Evolutionary conservation across 176 grass and related monocot genomes (phyloP), one percentile per base, ranked within the genome.

Genomic region (Leersia perrieri): DNA sequence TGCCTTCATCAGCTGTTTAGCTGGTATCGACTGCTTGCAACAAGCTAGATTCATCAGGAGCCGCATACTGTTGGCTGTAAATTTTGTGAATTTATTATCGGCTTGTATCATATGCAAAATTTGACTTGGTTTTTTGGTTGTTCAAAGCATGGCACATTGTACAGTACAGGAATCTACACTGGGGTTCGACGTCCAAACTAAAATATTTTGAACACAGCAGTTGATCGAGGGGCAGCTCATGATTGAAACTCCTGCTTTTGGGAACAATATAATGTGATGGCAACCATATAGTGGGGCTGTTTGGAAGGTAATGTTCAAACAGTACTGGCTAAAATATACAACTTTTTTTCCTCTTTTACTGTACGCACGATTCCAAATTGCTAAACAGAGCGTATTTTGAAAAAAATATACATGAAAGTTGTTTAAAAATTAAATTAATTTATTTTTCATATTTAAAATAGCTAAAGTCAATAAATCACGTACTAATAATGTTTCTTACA

Each of bases 161-260:
- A 38, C 31, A n/a, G n/a, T n/a, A n/a, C 15, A 38, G 31, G 32
- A 75, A 57, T 58, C 10, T 60, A 25, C 13, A 25, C 47, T 2
- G 29, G 20, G 9, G 18, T 33, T 53, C 18, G 29, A 10, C 44
- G 30, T 7, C 9, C 44, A 26, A 30, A 30, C 47, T 32, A 79
- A 83, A 63, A 78, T 42, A 81, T 74, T 35, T 49, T 15, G 20
- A 61, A 61, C 45, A 72, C 38, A 77, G 51, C 44, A 61, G 22
- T 61, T 64, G 55, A 30, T 53, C 49, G n/a, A 53, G 47, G 31
- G 23, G 33, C 14, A 73, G 33, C 14, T 77, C 78, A 86, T 83
- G 73, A 68, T 90, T 83, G 72, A 66, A 68, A 66, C 67, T 67
- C 68, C 53, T 77, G 65, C 63, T 53, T 85, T 82, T 51, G 51